phyloP scores from a whole-genome alignment of 2,329 filamentous ascomycete genomes.

The Trichoderma polysporum region DNA sequence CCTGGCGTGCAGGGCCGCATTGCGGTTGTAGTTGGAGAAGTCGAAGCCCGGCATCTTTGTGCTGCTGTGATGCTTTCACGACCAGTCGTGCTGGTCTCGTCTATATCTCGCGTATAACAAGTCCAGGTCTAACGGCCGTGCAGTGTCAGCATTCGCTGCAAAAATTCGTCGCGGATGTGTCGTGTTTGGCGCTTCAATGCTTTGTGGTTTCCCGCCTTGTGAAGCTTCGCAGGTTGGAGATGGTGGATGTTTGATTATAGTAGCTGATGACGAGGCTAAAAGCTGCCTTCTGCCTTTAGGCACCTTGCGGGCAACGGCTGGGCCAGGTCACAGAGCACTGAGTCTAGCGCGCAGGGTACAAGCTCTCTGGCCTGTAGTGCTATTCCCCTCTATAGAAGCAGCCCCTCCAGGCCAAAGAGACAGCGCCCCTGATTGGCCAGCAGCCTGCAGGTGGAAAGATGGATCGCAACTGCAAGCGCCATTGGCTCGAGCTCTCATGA shows the following conservation, averaged over 20 bases:
- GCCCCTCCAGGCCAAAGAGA: constrained; percentile 20
- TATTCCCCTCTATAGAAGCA: constrained; percentile 4
- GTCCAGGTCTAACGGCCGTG: background rate
- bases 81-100: constrained; percentile 9
- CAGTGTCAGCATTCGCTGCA: background rate
- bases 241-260: constrained; percentile 1
- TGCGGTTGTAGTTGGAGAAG: constrained; percentile 99
- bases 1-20: constrained; percentile 89
- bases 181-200: background rate
- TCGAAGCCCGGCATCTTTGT: constrained; percentile 87
- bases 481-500: constrained; percentile 25
- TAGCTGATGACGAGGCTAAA: constrained; percentile 56
- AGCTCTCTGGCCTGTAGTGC: constrained; percentile 21
- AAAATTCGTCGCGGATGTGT: background rate
- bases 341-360: constrained; percentile 13
- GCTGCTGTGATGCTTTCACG: background rate
- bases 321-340: background rate
- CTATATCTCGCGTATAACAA: background rate
- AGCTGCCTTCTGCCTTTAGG: constrained; percentile 53
- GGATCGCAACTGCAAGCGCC: background rate
- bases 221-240: background rate
- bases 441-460: constrained; percentile 18
- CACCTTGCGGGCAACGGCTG: constrained; percentile 8
- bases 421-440: constrained; percentile 30
- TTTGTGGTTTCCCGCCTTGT: background rate